These are phyloP conservation scores for Narthecium ossifragum DNA, from an alignment of 106 monocot genomes.

Conservation along the genomic window DNA sequence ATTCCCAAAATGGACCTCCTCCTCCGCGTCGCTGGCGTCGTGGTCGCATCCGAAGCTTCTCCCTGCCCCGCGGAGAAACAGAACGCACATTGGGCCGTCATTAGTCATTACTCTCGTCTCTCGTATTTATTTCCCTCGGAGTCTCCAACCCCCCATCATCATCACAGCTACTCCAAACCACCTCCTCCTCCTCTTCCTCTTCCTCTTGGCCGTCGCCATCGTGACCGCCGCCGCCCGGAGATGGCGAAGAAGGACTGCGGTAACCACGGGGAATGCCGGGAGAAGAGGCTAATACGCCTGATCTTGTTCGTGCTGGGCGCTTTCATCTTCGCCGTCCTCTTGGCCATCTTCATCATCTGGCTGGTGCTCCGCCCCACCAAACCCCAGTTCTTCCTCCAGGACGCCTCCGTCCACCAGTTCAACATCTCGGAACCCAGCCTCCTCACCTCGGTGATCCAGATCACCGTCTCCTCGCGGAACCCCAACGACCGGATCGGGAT, in stretches of 20 bases:
- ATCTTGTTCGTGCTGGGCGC: slow-evolving; percentile 11
- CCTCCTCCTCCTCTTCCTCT: neutral
- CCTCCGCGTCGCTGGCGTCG: neutral
- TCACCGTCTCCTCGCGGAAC: slow-evolving; percentile 39
- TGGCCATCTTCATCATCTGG: slow-evolving; percentile 50
- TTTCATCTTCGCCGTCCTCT: slow-evolving; percentile 31
- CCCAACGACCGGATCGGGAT: slow-evolving; percentile 52
- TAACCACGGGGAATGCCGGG: slow-evolving; percentile 21
- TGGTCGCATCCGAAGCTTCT: neutral
- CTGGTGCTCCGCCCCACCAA: slow-evolving; percentile 63
- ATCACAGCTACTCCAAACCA: no score
- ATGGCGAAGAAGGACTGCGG: slow-evolving; percentile 16
- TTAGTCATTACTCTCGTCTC: neutral
- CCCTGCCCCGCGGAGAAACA: neutral
- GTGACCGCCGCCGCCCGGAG: neutral
- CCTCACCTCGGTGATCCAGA: slow-evolving; percentile 22
- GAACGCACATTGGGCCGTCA: neutral
- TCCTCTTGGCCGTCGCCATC: no score
- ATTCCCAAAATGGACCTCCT: no score
- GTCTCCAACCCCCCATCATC: no score
- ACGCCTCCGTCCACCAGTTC: slow-evolving; percentile 30
- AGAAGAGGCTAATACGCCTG: slow-evolving; percentile 10
- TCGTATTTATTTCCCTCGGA: neutral
- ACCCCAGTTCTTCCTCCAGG: slow-evolving; percentile 53
- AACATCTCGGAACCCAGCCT: slow-evolving; percentile 16